Evolutionary conservation across 1,284 basidiomycete species (phyloP), one percentile per base, ranked within the genome.

Genomic region (Trichosporon coremiiforme): DNA sequence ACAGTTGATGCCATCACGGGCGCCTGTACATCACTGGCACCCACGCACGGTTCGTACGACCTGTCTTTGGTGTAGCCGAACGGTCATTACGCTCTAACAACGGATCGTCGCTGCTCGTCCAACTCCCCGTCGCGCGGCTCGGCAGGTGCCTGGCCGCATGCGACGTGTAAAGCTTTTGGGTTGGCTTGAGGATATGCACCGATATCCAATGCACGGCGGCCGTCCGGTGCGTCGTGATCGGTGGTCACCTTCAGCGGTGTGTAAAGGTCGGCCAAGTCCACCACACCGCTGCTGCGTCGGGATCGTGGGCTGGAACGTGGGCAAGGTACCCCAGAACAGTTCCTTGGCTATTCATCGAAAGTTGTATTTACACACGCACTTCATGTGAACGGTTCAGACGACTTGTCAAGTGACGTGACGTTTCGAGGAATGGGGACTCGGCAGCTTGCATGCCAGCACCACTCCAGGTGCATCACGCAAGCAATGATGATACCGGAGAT

Each of bases 401-500:
- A 53, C 47, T 53, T 53, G 47, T 53, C 47, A 9, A 20, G 47
- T 53, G 47, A 53, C 47, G 47, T 53, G 47, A 53, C 47, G 47
- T 22, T 20, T 4, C 1, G 7, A 45, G 7, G 47, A 53, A 20
- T 53, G 20, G 57, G 57, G 1, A n/a, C 1, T 33, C 57, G 29
- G 57, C 29, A 31, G 5, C 55, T 31, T 20, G 12, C 22, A 31
- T 12, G 13, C 55, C 25, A 33, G 25, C 55, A 29, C 29, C 31
- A 8, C 29, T 7, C 3, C 57, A n/a, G 17, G 12, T 17, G 10
- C 31, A 60, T 31, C 57, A 60, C 57, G 57, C 57, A 60, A 60
- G 13, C n/a, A 15, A n/a, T 60, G 57, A 60, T 60, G 57, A 60
- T 60, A 7, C 31, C 57, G 57, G 57, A 17, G 57, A 60, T 60